Evolutionary conservation across 2,329 filamentous ascomycete genomes (phyloP).

Genomic region (Colletotrichum sp.): DNA sequence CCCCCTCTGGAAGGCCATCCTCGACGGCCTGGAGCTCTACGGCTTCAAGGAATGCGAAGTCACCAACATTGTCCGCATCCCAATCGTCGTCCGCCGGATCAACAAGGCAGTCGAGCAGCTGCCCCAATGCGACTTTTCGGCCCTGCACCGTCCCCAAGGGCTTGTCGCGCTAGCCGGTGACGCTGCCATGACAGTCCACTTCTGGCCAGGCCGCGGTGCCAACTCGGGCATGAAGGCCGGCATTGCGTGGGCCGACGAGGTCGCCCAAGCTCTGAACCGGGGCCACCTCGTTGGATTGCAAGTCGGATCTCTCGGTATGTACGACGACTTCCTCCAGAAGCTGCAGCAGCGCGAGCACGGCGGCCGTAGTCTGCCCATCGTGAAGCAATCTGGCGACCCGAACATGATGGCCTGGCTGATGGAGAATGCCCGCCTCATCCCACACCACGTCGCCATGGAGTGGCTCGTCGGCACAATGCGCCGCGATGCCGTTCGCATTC

Average conservation of each 20-base stretch:
- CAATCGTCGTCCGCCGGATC: neutral
- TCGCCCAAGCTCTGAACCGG: neutral
- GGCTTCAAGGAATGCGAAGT: neutral
- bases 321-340: slow-evolving; percentile 39
- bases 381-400: slow-evolving; percentile 37
- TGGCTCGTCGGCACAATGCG: neutral
- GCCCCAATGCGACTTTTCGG: neutral
- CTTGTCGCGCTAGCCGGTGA: neutral
- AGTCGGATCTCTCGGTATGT: slow-evolving; percentile 33
- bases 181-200: neutral
- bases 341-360: slow-evolving; percentile 39
- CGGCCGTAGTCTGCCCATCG: slow-evolving; percentile 38
- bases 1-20: neutral
- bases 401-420: slow-evolving; percentile 38
- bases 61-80: neutral
- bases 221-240: neutral
- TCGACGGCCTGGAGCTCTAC: neutral
- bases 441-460: neutral
- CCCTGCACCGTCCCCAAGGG: neutral
- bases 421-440: slow-evolving; percentile 26
- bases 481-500: neutral
- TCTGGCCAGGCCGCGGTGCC: neutral
- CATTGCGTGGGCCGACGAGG: neutral
- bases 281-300: slow-evolving; percentile 32
- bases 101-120: neutral